phyloP scores from a whole-genome alignment of 148 eudicot species.

The Amaranthus palmeri region DNA sequence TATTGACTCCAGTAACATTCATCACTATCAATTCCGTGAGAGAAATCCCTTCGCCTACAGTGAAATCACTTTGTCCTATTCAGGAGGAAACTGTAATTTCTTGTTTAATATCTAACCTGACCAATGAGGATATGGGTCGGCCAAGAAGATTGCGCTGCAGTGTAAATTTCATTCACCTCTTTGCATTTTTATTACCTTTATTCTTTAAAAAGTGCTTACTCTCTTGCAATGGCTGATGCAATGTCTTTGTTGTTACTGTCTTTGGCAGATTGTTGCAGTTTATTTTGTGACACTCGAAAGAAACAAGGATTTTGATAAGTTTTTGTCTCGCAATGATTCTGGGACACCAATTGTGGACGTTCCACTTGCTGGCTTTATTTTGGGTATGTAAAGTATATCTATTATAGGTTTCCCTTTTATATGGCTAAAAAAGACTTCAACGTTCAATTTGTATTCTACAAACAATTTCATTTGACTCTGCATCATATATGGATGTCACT shows the following conservation, averaged over 20 bases:
- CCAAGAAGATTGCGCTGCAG: slow-evolving; percentile 54
- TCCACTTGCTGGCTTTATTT: slow-evolving; percentile 72
- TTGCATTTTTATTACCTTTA: slow-evolving; percentile 12
- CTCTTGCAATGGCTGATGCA: slow-evolving; percentile 1
- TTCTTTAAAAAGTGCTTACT: neutral
- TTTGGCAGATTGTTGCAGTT: slow-evolving; percentile 64
- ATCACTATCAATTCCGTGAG: slow-evolving; percentile 47
- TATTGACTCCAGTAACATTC: slow-evolving; percentile 66
- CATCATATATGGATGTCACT: neutral
- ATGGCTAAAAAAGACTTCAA: neutral
- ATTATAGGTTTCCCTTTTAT: neutral
- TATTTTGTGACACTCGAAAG: slow-evolving; percentile 52
- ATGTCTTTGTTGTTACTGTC: neutral
- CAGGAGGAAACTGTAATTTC: slow-evolving; percentile 23
- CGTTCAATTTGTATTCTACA: neutral
- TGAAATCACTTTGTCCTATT: slow-evolving; percentile 18
- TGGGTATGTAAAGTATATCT: slow-evolving; percentile 45
- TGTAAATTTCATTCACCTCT: slow-evolving; percentile 35
- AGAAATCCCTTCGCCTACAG: slow-evolving; percentile 27
- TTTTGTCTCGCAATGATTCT: slow-evolving; percentile 26
- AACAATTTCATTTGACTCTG: neutral
- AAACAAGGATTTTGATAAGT: slow-evolving; percentile 22
- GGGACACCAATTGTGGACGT: slow-evolving; percentile 30
- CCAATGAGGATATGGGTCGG: slow-evolving; percentile 27
- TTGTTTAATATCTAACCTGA: slow-evolving; percentile 41